Evolutionary conservation across 1,284 basidiomycete species (phyloP).

Genomic region (Naganishia cerealis): DNA sequence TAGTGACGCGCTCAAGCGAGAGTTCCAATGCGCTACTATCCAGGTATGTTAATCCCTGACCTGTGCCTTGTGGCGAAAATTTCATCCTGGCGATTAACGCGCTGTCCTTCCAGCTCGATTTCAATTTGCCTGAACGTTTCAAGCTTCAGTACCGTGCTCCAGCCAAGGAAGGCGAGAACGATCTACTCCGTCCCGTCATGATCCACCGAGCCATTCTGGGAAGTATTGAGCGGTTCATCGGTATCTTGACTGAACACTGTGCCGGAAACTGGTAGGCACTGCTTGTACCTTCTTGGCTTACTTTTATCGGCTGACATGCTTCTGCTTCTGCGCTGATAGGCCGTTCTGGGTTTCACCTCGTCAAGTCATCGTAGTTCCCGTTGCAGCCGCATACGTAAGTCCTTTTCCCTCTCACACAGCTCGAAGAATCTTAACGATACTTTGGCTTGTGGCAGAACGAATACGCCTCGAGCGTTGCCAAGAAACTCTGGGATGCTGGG

Average conservation of each 20-base stretch:
- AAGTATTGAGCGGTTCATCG: constrained; percentile 91
- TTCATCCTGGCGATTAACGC: neutral
- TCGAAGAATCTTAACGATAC: constrained; percentile 26
- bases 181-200: constrained; percentile 83
- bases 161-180: constrained; percentile 60
- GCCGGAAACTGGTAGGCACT: constrained; percentile 84
- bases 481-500: constrained; percentile 68
- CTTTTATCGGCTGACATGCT: constrained; percentile 3
- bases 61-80: neutral
- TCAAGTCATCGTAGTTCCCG: constrained; percentile 91
- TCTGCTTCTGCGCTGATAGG: constrained; percentile 54
- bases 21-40: constrained; percentile 98
- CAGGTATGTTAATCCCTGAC: constrained; percentile 41
- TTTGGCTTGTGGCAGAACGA: constrained; percentile 64
- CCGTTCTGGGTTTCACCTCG: constrained; percentile 98
- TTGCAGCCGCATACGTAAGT: constrained; percentile 79
- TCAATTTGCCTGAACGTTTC: constrained; percentile 98
- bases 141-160: constrained; percentile 83
- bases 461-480: constrained; percentile 79
- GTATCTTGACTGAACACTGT: constrained; percentile 95
- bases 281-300: neutral
- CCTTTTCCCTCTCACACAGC: constrained; percentile 1
- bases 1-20: constrained; percentile 83
- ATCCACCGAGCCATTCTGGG: constrained; percentile 97
- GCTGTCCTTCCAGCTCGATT: constrained; percentile 74